phyloP scores from a whole-genome alignment of 768 basidiomycete genomes.

The Amanita fuliginea region DNA sequence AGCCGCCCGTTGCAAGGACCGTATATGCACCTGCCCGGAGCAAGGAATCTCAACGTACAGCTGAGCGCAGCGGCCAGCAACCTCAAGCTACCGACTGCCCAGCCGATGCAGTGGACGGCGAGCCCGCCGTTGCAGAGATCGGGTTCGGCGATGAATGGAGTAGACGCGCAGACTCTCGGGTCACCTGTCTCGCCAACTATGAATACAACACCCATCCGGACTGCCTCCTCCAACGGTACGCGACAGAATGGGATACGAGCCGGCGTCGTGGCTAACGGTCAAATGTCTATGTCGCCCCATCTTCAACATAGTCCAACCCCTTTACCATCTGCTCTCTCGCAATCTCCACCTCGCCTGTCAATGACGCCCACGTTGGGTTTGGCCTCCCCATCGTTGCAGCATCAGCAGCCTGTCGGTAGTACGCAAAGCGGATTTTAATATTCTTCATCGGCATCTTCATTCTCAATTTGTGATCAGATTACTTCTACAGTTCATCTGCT shows the following conservation, averaged over 20 bases:
- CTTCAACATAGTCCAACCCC: conserved; percentile 38
- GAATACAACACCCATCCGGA: conserved; percentile 28
- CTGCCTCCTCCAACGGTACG: conserved; percentile 49
- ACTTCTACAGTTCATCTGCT: background rate
- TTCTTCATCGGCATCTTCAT: conserved; percentile 1
- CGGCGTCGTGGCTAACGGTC: conserved; percentile 23
- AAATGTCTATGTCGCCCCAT: conserved; percentile 40
- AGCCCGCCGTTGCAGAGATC: conserved; percentile 22
- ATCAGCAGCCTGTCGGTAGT: conserved; percentile 39
- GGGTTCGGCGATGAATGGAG: conserved; percentile 21
- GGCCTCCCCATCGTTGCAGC: conserved; percentile 44
- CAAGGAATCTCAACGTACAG: conserved; percentile 28
- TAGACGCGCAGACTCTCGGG: conserved; percentile 16
- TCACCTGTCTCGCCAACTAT: conserved; percentile 25
- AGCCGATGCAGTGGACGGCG: conserved; percentile 29
- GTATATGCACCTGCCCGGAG: conserved; percentile 29
- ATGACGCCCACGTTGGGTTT: conserved; percentile 42
- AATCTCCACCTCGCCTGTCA: conserved; percentile 39
- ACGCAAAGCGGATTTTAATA: conserved; percentile 41
- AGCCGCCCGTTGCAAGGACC: conserved; percentile 21
- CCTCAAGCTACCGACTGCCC: conserved; percentile 29
- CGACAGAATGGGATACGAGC: conserved; percentile 25
- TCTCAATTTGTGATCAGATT: conserved; percentile 1
- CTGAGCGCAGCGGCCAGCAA: conserved; percentile 20
- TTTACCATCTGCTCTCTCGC: conserved; percentile 26